phyloP scores from a whole-genome alignment of 257 asterid species.

The Leptodermis oblonga region DNA sequence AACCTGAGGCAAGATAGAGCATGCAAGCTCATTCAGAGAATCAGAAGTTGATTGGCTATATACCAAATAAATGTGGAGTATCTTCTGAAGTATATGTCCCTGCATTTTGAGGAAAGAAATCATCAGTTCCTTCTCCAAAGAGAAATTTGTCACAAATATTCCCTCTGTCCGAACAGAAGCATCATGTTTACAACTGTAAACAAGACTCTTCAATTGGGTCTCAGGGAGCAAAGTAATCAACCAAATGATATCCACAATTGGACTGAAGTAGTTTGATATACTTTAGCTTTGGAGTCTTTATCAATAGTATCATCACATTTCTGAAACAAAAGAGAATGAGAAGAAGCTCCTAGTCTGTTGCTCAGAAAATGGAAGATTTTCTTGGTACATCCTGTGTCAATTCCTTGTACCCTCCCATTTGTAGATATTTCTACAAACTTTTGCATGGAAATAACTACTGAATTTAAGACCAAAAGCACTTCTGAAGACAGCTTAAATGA shows the following conservation, averaged over 20 bases:
- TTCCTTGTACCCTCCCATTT: constrained; percentile 36
- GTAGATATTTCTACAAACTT: constrained; percentile 34
- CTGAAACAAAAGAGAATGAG: constrained; percentile 63
- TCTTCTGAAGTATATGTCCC: constrained; percentile 81
- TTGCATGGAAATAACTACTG: constrained; percentile 50
- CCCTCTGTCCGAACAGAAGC: no score
- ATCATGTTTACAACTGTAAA: no score
- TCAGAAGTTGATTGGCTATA: constrained; percentile 57
- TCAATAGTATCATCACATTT: constrained; percentile 48
- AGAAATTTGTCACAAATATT: background rate
- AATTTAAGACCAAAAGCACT: constrained; percentile 59
- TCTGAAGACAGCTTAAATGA: constrained; percentile 76
- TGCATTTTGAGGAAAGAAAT: constrained; percentile 30
- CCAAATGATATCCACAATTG: background rate
- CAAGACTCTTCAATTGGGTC: no score
- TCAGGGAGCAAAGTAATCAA: background rate
- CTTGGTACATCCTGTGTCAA: constrained; percentile 35
- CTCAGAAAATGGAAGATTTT: constrained; percentile 50
- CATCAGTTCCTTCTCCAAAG: constrained; percentile 7
- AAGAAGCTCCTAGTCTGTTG: constrained; percentile 57
- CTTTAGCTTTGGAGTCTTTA: constrained; percentile 55
- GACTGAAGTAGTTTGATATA: constrained; percentile 27
- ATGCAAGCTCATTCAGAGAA: constrained; percentile 63
- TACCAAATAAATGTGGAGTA: constrained; percentile 69
- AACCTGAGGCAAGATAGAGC: constrained; percentile 74